These are phyloP conservation scores for Populus ilicifolia DNA, from an alignment of 345 rosid species.

Conservation along the genomic window DNA sequence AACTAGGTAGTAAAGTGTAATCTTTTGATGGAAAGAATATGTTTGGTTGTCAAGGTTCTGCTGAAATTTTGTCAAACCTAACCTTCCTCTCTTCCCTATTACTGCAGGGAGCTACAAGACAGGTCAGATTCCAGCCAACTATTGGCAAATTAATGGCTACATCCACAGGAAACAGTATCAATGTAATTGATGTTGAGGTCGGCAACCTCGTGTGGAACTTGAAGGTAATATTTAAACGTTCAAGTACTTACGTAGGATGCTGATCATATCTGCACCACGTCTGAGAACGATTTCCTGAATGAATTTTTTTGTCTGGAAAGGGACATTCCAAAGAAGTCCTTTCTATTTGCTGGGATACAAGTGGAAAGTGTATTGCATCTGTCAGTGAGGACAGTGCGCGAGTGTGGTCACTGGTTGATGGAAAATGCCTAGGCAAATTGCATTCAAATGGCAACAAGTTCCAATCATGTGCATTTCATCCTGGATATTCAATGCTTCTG, in stretches of 20 bases:
- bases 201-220: conserved; percentile 8
- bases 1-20: not conserved
- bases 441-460: conserved; percentile 29
- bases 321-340: conserved; percentile 29
- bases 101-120: conserved; percentile 27
- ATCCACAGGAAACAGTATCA: conserved; percentile 21
- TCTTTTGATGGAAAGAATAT: not conserved
- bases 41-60: not conserved
- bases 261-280: not conserved
- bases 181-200: conserved; percentile 29
- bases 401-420: conserved; percentile 23
- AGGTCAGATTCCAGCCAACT: conserved; percentile 32
- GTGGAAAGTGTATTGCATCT: conserved; percentile 31
- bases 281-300: not conserved
- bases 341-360: conserved; percentile 31
- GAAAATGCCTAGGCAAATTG: conserved; percentile 22
- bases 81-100: not conserved
- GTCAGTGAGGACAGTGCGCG: conserved; percentile 29
- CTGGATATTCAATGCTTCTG: conserved; percentile 21
- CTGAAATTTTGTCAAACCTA: not conserved
- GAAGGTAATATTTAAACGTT: conserved; percentile 15
- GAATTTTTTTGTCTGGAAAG: conserved; percentile 14
- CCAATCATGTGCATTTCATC: conserved; percentile 34
- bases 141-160: conserved; percentile 23
- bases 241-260: not conserved